Conservation (phyloP, 129 eudicot species). For the Saposhnikovia divaricata region DNA sequence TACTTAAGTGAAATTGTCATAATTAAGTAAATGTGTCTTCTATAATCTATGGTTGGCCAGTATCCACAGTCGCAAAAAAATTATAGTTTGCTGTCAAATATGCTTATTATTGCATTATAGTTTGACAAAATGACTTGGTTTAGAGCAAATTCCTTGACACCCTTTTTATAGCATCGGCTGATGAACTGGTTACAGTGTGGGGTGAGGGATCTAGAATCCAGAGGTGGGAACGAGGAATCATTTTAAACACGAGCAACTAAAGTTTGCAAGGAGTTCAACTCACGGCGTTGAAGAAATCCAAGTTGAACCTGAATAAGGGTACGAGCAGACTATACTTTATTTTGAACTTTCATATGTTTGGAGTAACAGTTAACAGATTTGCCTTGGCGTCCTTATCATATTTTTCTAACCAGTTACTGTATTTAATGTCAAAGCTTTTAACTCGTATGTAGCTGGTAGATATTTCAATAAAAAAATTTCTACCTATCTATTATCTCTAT, state of each 20-base stretch:
- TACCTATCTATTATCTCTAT: not conserved
- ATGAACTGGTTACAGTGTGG: constrained; percentile 90
- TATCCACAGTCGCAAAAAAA: not conserved
- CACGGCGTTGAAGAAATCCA: constrained; percentile 97
- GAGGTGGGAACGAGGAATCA: constrained; percentile 91
- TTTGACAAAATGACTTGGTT: constrained; percentile 4
- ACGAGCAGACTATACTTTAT: constrained; percentile 19
- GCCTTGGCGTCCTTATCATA: not conserved
- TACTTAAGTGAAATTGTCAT: not conserved
- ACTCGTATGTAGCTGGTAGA: not conserved
- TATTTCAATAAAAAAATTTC: not conserved
- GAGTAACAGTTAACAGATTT: not conserved
- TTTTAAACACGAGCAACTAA: constrained; percentile 86
- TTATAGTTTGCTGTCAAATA: not conserved
- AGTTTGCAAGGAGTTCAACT: constrained; percentile 80
- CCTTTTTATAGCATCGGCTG: constrained; percentile 78
- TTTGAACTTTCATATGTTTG: not conserved
- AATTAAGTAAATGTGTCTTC: not conserved
- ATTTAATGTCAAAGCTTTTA: not conserved
- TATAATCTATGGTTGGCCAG: not conserved
- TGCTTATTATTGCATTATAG: not conserved
- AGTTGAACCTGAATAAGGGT: constrained; percentile 78
- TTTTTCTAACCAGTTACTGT: not conserved
- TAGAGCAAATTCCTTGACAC: constrained; percentile 75
- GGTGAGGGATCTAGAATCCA: constrained; percentile 75